A percentile compares a stretch with the other conserved stretches of the same genome.
phyloP scores from a whole-genome alignment of 495 filamentous ascomycete genomes.

The Xylaria longipes region DNA sequence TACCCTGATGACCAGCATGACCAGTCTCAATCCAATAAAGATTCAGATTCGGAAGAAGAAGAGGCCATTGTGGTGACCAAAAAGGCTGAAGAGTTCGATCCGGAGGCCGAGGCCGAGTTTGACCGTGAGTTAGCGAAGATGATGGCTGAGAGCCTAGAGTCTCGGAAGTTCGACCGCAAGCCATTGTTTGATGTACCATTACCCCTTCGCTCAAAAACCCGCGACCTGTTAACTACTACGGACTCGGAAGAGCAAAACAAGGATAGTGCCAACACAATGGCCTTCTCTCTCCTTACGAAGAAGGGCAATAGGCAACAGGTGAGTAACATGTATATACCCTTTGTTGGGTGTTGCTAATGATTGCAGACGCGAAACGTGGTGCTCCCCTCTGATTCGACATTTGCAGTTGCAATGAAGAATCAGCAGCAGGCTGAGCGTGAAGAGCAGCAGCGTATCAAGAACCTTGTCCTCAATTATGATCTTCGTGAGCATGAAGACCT shows the following conservation, averaged over 20 bases:
- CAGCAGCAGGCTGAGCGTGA: slow-evolving; percentile 94
- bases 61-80: slow-evolving; percentile 90
- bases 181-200: slow-evolving; percentile 91
- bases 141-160: slow-evolving; percentile 96
- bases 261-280: slow-evolving; percentile 67
- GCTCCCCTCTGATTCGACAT: slow-evolving; percentile 90
- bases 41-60: slow-evolving; percentile 73
- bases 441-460: slow-evolving; percentile 98
- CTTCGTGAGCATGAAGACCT: slow-evolving; percentile 76
- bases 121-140: slow-evolving; percentile 98
- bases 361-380: slow-evolving; percentile 89
- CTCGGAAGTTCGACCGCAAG: slow-evolving; percentile 92
- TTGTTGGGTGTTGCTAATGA: slow-evolving; percentile 22
- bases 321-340: slow-evolving; percentile 34
- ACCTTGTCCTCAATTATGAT: slow-evolving; percentile 94
- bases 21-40: slow-evolving; percentile 53
- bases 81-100: slow-evolving; percentile 88
- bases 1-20: slow-evolving; percentile 47
- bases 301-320: slow-evolving; percentile 95
- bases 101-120: slow-evolving; percentile 94
- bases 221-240: slow-evolving; percentile 55
- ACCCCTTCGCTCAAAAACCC: slow-evolving; percentile 78
- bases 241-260: slow-evolving; percentile 58
- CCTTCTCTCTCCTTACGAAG: slow-evolving; percentile 95
- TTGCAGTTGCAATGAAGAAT: slow-evolving; percentile 93